Evolutionary conservation across 371 early-diverging fungal genomes (phyloP), one percentile per base, ranked within the genome.

Genomic region (Cladochytrium tenue): DNA sequence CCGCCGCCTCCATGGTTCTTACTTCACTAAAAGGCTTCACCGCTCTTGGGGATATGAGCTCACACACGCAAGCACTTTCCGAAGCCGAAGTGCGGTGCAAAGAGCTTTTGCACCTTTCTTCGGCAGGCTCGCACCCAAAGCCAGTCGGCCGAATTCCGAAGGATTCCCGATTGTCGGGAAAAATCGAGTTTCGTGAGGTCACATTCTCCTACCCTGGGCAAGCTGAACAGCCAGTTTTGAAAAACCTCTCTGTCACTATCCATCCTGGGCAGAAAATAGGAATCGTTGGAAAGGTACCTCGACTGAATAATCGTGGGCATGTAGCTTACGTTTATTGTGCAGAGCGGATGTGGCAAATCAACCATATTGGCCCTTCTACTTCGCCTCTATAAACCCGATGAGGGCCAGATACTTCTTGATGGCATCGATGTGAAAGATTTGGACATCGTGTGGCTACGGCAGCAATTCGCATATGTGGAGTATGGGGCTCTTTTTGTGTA

Each of bases 381-480:
- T 74, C 87, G 95, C 2, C 89, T 90, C 74, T 93, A 93, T 66
- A 91, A 92, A 66, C 88, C 84, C 5, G 43, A 32, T 7, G 35
- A 43, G 2, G 71, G 71, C 10, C 34, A 2, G 23, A 66, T 75
- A 23, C 33, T 62, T 32, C 2, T 75, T 2, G 75, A 95, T 67
- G 87, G 85, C 27, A 67, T 80, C 50, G 85, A 92, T 61, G 87
- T 92, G 57, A 78, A 80, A 56, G 82, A 83, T 25, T 83, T 89
- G 68, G 53, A 68, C 35, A 71, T 91, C 33, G 67, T 73, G 25
- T 86, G 87, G 58, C 74, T 93, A 3, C 88, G 94, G 34, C 65
- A 81, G 5, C 86, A 89, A 56, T 85, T 94, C 76, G 88, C 90
- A 0, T 72, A 92, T 23, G 92, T 94, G 3, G 84, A 88, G 52